These are phyloP conservation scores for Saprolegnia diclina DNA, from an alignment of 352 stramenopile genomes.

Conservation along the genomic window DNA sequence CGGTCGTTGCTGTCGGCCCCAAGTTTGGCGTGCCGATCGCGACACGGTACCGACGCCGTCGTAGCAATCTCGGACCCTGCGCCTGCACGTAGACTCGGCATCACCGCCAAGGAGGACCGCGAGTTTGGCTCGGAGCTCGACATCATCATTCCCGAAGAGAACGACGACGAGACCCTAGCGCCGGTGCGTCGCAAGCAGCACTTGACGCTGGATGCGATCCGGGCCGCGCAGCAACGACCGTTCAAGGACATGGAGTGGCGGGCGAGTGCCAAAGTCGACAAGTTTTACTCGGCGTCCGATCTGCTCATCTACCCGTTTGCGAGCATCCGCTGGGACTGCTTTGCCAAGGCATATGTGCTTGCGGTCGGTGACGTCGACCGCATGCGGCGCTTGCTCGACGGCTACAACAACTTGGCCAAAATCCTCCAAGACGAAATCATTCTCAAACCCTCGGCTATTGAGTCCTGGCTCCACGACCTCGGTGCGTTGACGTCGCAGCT, in stretches of 20 bases:
- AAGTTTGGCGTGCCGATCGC: slow-evolving; percentile 14
- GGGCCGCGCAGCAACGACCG: background rate
- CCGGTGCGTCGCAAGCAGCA: background rate
- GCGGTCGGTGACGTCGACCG: background rate
- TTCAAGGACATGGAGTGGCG: slow-evolving; percentile 28
- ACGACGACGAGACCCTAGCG: background rate
- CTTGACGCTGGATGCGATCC: background rate
- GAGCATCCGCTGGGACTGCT: slow-evolving; percentile 23
- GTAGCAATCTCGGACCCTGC: no score
- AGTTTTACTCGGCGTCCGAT: slow-evolving; percentile 14
- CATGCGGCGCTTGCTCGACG: slow-evolving; percentile 5
- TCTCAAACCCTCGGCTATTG: slow-evolving; percentile 17
- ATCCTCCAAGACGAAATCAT: slow-evolving; percentile 17
- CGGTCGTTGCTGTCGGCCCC: slow-evolving; percentile 46
- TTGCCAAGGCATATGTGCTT: slow-evolving; percentile 13
- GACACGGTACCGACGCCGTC: slow-evolving; percentile 53
- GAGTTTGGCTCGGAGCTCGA: slow-evolving; percentile 65
- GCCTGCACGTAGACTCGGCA: slow-evolving; percentile 46
- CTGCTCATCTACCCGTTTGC: slow-evolving; percentile 9
- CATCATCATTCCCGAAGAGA: slow-evolving; percentile 12
- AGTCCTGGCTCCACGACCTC: slow-evolving; percentile 1
- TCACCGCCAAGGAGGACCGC: slow-evolving; percentile 41
- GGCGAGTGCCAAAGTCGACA: background rate
- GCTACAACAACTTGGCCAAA: slow-evolving; percentile 25
- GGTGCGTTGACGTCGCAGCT: background rate